These are phyloP conservation scores for Arabidopsis hybrid DNA, from an alignment of 441 rosid genomes.

Conservation along the genomic window DNA sequence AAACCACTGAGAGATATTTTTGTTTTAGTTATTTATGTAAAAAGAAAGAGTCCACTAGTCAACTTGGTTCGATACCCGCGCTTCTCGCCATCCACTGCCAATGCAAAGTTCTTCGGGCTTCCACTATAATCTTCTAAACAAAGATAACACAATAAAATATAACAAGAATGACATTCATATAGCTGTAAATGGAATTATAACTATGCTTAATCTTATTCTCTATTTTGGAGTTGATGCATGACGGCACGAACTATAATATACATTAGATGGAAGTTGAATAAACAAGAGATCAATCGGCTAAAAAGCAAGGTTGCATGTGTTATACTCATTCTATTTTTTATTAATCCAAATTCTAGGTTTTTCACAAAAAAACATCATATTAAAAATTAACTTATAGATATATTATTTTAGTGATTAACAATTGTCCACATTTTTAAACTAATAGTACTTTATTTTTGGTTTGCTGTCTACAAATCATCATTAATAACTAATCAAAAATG, in stretches of 20 bases:
- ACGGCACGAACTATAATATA: not conserved
- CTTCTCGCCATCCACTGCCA: constrained; percentile 25
- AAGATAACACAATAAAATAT: constrained; percentile 5
- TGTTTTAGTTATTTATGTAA: not conserved
- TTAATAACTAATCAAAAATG: too few relatives aligned
- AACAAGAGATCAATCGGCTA: not conserved
- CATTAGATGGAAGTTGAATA: not conserved
- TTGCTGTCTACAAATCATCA: too few relatives aligned
- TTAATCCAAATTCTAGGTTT: too few relatives aligned
- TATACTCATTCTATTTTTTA: not conserved
- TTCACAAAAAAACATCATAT: too few relatives aligned
- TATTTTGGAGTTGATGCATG: constrained; percentile 15
- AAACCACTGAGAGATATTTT: constrained; percentile 20
- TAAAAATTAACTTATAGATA: too few relatives aligned
- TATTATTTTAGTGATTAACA: too few relatives aligned
- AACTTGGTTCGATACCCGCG: constrained; percentile 28
- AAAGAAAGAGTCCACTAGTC: constrained; percentile 20
- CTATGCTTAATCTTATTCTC: constrained; percentile 7
- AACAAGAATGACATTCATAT: not conserved
- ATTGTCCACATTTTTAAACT: too few relatives aligned
- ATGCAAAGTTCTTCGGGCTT: constrained; percentile 4
- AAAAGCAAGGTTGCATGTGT: not conserved
- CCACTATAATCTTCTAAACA: not conserved
- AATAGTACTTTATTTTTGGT: too few relatives aligned
- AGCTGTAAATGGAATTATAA: not conserved